Base-by-base conservation (phyloP, 257 asterid genomes). In the Cinchona pubescens region DNA sequence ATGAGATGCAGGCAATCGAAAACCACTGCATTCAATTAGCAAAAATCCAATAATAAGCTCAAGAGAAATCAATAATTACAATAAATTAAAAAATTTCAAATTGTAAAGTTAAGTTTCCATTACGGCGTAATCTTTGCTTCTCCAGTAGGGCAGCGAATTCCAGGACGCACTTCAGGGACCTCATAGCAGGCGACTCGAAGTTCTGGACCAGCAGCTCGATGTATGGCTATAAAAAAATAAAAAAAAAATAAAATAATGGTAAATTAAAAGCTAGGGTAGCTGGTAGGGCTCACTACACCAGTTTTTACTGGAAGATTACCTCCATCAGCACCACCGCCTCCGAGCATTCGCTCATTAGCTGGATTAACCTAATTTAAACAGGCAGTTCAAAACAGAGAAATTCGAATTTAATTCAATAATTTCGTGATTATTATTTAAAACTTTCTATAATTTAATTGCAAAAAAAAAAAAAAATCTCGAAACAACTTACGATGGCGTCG, bases 281-380 rank as follows among this genome's bases (percentile, higher is more conserved):
- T 72, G 71, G 40, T n/a, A 43, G 15, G 32, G 19, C 37, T 46
- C 55, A 73, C 38, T 25, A 59, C 34, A 51, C 13, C 37, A 80
- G 59, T 42, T 40, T 4, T 27, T 34, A 74, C 64, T 59, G 25
- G 59, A 23, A 43, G 29, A 42, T 79, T 79, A 92, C 99, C 99
- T 90, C 99, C 98, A 88, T 91, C 99, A 79, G 97, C 98, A 72
- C 96, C 97, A 58, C 92, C 96, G 56, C 99, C 99, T 63, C 97
- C 98, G 63, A 95, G 97, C 98, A 95, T 95, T 55, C 77, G 76
- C 82, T 92, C 92, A 76, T 95, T 95, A 32, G 98, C 96, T 62
- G 99, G 96, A 90, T 92, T 92, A 72, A 95, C 98, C 99, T 95
- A 72, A 37, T 30, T 37, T 78, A 73, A 70, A 76, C 71, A 46